A percentile compares a stretch with the other conserved stretches of the same genome.
Conservation (phyloP, 2,329 filamentous ascomycete species). For the Lecanicillium sp. region DNA sequence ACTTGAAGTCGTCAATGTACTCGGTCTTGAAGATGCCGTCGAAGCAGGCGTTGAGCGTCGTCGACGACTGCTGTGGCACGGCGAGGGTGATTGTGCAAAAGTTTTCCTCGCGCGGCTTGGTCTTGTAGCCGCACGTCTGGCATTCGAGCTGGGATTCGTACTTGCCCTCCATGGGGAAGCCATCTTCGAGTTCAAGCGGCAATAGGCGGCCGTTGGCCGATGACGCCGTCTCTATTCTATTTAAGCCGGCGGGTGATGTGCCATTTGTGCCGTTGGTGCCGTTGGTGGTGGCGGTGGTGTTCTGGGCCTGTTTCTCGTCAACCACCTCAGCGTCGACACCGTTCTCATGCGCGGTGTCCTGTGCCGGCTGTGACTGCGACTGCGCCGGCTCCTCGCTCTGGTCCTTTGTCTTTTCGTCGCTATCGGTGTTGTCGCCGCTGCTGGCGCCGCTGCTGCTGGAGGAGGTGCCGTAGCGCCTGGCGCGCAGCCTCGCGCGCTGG, state of each 20-base stretch:
- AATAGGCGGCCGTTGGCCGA: constrained; percentile 12
- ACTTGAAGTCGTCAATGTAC: constrained; percentile 94
- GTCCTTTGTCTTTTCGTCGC: constrained; percentile 10
- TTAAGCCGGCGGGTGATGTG: constrained; percentile 4
- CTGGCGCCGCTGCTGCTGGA: constrained; percentile 2
- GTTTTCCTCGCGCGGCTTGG: constrained; percentile 71
- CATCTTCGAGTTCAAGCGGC: constrained; percentile 48
- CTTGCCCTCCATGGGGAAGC: constrained; percentile 86
- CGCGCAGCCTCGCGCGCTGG: constrained; percentile 59
- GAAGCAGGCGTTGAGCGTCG: constrained; percentile 79
- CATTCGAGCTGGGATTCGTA: constrained; percentile 96
- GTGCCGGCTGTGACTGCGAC: constrained; percentile 2
- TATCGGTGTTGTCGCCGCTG: constrained; percentile 10
- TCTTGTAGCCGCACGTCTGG: constrained; percentile 80
- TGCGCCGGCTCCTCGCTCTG: constrained; percentile 7
- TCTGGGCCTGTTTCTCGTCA: neutral
- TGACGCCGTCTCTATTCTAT: constrained; percentile 2
- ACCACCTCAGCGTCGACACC: too few relatives aligned
- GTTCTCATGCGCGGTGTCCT: too few relatives aligned
- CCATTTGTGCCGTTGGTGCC: constrained; percentile 10
- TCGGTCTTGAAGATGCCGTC: constrained; percentile 93
- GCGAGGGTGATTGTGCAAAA: constrained; percentile 91
- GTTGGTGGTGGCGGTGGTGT: neutral
- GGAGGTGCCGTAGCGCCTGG: constrained; percentile 24
- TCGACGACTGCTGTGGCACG: constrained; percentile 76